A percentile compares a stretch with the other conserved stretches of the same genome.
Evolutionary conservation across 176 grass and related monocot genomes (phyloP).

Genomic region (Aechmea fasciata): DNA sequence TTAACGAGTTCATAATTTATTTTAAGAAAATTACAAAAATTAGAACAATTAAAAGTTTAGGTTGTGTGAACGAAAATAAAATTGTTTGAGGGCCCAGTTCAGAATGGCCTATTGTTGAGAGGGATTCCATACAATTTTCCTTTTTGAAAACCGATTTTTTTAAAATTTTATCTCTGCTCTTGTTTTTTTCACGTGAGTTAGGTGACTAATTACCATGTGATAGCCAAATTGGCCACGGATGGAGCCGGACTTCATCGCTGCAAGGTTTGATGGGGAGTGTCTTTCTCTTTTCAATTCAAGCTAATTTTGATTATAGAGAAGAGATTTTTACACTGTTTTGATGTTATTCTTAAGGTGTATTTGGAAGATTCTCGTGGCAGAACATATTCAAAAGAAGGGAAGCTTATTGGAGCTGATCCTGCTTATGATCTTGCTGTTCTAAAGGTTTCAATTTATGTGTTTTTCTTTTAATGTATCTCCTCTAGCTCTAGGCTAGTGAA

Average conservation of each 20-base stretch:
- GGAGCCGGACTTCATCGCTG: conserved; percentile 44
- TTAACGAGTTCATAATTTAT: too few relatives aligned
- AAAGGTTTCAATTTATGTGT: conserved; percentile 36
- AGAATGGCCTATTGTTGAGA: neutral
- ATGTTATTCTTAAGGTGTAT: conserved; percentile 32
- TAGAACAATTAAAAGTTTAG: neutral
- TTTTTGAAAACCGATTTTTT: neutral
- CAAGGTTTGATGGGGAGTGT: conserved; percentile 30
- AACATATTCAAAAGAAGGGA: conserved; percentile 57
- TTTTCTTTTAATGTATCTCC: conserved; percentile 9
- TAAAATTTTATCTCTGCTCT: neutral
- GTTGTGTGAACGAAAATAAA: neutral
- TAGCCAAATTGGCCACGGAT: conserved; percentile 64
- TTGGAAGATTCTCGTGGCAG: conserved; percentile 52
- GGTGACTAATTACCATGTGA: conserved; percentile 91
- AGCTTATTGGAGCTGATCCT: conserved; percentile 59
- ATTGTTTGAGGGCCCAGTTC: neutral
- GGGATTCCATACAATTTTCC: too few relatives aligned
- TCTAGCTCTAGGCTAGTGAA: neutral
- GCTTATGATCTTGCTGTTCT: conserved; percentile 73
- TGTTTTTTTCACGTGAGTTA: conserved; percentile 10
- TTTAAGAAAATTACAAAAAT: too few relatives aligned
- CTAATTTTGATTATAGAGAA: too few relatives aligned
- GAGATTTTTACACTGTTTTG: neutral
- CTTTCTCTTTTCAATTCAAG: neutral